phyloP scores from a whole-genome alignment of 257 asterid genomes.

The Ocimum tenuiflorum region DNA sequence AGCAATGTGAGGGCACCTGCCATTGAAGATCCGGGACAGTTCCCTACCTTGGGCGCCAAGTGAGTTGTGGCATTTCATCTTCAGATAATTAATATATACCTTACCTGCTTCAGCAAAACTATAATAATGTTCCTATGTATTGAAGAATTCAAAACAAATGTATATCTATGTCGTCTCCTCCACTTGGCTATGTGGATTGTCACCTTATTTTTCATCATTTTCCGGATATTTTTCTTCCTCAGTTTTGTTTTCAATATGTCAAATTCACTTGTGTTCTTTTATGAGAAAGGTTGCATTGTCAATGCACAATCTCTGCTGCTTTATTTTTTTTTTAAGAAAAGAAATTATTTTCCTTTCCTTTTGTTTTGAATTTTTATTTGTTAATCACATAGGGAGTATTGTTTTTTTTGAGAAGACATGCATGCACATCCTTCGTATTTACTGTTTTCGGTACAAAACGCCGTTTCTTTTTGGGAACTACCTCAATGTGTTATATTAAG shows the following conservation, averaged over 20 bases:
- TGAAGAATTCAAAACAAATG: constrained; percentile 23
- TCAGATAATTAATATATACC: neutral
- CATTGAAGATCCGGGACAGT: constrained; percentile 65
- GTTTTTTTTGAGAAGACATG: too few species aligned
- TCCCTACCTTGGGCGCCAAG: constrained; percentile 75
- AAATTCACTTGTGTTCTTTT: too few species aligned
- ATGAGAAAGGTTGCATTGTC: too few species aligned
- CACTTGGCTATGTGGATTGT: neutral
- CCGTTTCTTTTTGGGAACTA: too few species aligned
- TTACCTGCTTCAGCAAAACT: constrained; percentile 17
- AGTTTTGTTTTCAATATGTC: constrained; percentile 17
- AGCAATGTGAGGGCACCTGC: constrained; percentile 48
- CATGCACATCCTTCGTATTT: too few species aligned
- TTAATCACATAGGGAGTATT: too few species aligned
- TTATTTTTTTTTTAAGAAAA: too few species aligned
- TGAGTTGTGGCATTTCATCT: constrained; percentile 27
- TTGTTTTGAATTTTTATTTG: too few species aligned
- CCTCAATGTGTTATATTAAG: too few species aligned
- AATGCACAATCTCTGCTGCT: too few species aligned
- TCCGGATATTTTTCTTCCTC: constrained; percentile 14
- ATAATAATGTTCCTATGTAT: constrained; percentile 31
- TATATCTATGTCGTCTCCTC: constrained; percentile 27
- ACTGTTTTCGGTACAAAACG: too few species aligned
- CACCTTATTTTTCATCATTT: neutral
- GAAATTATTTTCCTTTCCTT: too few species aligned